Conservation (phyloP, 768 basidiomycete species). For the Saitozyma podzolica region DNA sequence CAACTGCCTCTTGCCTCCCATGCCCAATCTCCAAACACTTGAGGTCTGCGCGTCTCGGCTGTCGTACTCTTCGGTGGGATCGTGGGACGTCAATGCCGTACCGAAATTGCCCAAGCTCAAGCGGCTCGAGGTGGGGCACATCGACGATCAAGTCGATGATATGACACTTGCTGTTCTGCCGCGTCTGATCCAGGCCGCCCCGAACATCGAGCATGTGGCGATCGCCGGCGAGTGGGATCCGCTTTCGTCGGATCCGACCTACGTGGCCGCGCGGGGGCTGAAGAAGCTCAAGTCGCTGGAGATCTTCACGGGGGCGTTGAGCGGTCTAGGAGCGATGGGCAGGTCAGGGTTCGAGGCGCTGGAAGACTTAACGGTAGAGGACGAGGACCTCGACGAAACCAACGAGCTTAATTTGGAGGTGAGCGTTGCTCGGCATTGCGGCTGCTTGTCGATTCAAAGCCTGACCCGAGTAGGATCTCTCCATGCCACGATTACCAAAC, state of each 20-base stretch:
- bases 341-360: background rate
- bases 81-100: too few species aligned
- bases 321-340: background rate
- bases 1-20: background rate
- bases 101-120: background rate
- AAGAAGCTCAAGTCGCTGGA: slow-evolving; percentile 1
- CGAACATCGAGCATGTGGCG: slow-evolving; percentile 6
- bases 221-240: slow-evolving; percentile 4
- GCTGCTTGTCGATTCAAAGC: background rate
- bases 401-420: background rate
- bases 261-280: background rate
- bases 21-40: slow-evolving; percentile 1
- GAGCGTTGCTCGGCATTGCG: background rate
- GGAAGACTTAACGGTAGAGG: background rate
- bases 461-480: background rate
- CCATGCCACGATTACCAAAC: background rate
- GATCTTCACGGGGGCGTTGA: background rate
- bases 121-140: slow-evolving; percentile 1
- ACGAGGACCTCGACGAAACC: background rate
- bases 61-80: background rate
- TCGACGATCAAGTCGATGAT: slow-evolving; percentile 1
- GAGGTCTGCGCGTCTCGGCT: background rate
- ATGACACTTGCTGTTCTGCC: background rate
- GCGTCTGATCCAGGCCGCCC: background rate
- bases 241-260: background rate